Conservation (phyloP, 2,329 filamentous ascomycete species). For the Alternaria sp. region DNA sequence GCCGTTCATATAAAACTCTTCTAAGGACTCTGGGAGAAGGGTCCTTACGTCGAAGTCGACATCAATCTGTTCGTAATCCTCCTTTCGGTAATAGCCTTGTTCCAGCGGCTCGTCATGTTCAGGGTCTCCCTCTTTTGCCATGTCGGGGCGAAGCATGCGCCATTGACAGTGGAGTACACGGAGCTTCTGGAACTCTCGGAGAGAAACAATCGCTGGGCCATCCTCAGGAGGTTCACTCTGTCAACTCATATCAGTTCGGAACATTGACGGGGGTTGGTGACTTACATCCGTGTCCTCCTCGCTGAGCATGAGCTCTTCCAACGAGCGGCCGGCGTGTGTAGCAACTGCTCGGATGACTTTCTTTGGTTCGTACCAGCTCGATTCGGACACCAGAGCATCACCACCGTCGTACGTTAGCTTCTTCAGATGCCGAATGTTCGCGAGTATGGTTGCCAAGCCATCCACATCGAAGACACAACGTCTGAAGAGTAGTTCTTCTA, state of each 20-base stretch:
- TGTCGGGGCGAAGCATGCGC: neutral
- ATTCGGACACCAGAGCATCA: neutral
- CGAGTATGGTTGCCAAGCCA: slow-evolving; percentile 7
- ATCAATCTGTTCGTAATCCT: neutral
- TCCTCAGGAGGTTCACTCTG: neutral
- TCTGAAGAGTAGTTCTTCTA: slow-evolving; percentile 14
- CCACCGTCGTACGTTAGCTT: slow-evolving; percentile 15
- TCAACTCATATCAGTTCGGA: neutral
- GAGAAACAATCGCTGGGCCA: neutral
- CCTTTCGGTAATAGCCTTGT: neutral
- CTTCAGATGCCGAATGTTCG: slow-evolving; percentile 10
- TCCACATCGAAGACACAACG: slow-evolving; percentile 8
- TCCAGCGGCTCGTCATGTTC: neutral
- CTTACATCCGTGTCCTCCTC: neutral
- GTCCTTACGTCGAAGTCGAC: neutral
- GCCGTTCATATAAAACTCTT: neutral
- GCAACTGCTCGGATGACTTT: slow-evolving; percentile 10
- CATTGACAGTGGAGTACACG: neutral
- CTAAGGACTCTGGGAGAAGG: neutral
- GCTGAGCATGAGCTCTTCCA: slow-evolving; percentile 8
- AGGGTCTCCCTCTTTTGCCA: neutral
- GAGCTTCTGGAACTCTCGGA: neutral
- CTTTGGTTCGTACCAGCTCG: slow-evolving; percentile 7
- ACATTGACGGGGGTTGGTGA: too few relatives aligned
- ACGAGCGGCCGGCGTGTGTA: slow-evolving; percentile 6